Conservation (phyloP, 495 filamentous ascomycete species). For the Tuber brumale region DNA sequence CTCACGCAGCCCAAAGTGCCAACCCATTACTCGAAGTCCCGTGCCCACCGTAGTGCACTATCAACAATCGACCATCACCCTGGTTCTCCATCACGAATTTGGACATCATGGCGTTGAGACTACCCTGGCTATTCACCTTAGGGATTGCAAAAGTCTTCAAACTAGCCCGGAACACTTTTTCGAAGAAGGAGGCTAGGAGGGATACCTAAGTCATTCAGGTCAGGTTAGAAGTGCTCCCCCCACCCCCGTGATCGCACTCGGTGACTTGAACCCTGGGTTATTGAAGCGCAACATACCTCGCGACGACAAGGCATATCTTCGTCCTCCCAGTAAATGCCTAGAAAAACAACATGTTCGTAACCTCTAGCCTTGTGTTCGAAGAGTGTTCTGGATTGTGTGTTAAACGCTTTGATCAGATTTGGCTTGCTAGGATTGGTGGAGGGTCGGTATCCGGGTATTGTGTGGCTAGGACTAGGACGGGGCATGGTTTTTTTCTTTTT, state of each 20-base stretch:
- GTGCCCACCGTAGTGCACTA: neutral
- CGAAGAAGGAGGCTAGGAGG: neutral
- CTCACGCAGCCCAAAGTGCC: neutral
- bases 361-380: neutral
- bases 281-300: neutral
- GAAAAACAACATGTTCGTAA: neutral
- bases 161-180: neutral
- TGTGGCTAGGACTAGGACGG: neutral
- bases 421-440: neutral
- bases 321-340: neutral
- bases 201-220: neutral
- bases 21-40: neutral
- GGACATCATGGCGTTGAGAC: conserved; percentile 1
- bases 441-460: neutral
- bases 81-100: conserved; percentile 1
- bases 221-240: neutral
- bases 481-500: neutral
- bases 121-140: neutral
- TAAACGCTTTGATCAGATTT: neutral
- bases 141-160: neutral
- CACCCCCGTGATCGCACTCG: neutral
- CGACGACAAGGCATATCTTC: neutral
- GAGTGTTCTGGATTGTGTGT: neutral
- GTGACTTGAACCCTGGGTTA: neutral
- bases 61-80: neutral